A percentile compares a stretch with the other conserved stretches of the same genome.
These are phyloP conservation scores for Penicillium sp. DNA, from an alignment of 2,329 filamentous ascomycete genomes.

Conservation along the genomic window DNA sequence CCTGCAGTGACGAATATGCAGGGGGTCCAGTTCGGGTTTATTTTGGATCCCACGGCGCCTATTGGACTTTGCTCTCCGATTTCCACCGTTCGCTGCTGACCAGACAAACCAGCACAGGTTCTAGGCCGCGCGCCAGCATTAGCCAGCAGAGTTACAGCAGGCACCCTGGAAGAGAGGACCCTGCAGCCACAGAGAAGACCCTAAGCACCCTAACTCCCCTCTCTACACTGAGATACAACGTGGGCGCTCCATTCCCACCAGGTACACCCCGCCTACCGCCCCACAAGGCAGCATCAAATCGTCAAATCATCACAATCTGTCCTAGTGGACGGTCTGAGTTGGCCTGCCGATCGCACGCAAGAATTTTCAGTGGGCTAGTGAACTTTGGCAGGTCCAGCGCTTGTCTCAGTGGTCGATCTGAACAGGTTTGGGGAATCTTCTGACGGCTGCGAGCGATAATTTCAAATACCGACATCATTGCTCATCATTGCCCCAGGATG, in stretches of 20 bases:
- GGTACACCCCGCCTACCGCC: not conserved
- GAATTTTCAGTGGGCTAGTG: not conserved
- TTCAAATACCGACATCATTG: not conserved
- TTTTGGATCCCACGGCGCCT: slow-evolving; percentile 2
- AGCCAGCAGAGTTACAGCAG: not conserved
- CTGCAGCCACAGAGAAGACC: not conserved
- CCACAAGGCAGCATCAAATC: not conserved
- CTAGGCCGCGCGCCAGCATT: not conserved
- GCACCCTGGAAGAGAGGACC: not conserved
- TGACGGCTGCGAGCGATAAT: not conserved
- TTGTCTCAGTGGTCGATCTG: not conserved
- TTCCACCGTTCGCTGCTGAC: not conserved
- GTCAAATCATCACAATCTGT: not conserved
- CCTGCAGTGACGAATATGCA: slow-evolving; percentile 23
- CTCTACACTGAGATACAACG: not conserved
- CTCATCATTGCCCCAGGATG: too few species aligned
- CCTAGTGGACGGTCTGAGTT: not conserved
- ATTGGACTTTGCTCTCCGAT: slow-evolving; percentile 2
- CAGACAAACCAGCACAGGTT: not conserved
- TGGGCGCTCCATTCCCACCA: not conserved
- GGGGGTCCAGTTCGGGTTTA: slow-evolving; percentile 10
- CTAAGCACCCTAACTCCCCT: not conserved
- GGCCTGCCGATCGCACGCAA: slow-evolving; percentile 1
- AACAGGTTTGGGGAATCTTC: not conserved
- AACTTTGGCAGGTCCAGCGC: slow-evolving; percentile 1